phyloP scores from a whole-genome alignment of 1,284 basidiomycete genomes.

The Sutorius eximius region DNA sequence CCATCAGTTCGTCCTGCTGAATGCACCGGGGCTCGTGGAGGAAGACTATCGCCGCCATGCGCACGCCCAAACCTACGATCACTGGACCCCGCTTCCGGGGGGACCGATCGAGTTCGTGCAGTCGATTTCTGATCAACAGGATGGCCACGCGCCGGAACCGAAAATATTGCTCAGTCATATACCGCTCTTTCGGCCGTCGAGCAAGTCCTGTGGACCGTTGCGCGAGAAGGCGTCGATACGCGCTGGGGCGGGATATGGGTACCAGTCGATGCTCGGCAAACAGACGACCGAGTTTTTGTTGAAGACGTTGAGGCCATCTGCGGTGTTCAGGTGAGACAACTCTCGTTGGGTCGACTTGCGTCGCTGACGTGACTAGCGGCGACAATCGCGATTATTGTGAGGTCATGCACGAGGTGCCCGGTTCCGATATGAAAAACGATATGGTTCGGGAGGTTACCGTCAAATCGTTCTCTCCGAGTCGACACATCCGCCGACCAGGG shows the following conservation, averaged over 20 bases:
- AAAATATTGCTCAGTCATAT: conserved; percentile 80
- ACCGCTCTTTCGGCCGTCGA: conserved; percentile 74
- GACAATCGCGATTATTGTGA: conserved; percentile 92
- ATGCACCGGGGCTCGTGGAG: conserved; percentile 77
- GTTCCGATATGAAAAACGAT: conserved; percentile 20
- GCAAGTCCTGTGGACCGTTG: conserved; percentile 70
- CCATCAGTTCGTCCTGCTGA: conserved; percentile 72
- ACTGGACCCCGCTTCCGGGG: conserved; percentile 56
- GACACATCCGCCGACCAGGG: conserved; percentile 74
- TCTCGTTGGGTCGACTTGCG: neutral
- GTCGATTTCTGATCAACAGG: conserved; percentile 41
- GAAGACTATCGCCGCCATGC: conserved; percentile 70
- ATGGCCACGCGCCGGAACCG: conserved; percentile 30
- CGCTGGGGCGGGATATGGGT: conserved; percentile 78
- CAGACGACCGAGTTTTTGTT: conserved; percentile 74
- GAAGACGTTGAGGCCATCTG: conserved; percentile 56
- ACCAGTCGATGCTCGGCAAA: conserved; percentile 80
- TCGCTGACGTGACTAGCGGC: conserved; percentile 49
- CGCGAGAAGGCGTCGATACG: conserved; percentile 73
- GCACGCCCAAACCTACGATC: conserved; percentile 44
- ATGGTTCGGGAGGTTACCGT: conserved; percentile 68
- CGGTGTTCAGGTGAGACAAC: conserved; percentile 67
- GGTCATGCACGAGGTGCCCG: conserved; percentile 50
- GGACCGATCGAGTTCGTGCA: conserved; percentile 74
- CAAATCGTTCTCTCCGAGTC: conserved; percentile 80